Conservation (phyloP, 2,329 filamentous ascomycete species). For the Knoxdaviesia proteae region DNA sequence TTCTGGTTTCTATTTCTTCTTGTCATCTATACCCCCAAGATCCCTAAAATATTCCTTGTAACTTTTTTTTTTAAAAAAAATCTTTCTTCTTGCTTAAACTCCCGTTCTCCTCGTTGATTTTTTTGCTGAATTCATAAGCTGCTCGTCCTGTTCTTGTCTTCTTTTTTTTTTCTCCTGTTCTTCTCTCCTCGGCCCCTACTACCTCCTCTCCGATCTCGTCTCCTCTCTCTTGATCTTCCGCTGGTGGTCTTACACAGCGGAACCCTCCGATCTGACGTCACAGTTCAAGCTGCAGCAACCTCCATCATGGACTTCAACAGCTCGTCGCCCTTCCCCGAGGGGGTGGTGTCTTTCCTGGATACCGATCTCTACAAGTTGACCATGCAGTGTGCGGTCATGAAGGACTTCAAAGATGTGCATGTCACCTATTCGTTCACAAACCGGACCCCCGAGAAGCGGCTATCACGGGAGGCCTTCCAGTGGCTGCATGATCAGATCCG, state of each 20-base stretch:
- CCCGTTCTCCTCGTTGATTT: too few species aligned
- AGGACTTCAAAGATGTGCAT: constrained; percentile 64
- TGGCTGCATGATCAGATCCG: constrained; percentile 74
- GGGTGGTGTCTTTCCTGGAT: constrained; percentile 64
- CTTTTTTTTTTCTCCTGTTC: too few species aligned
- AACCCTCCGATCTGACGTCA: not conserved
- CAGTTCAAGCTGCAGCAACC: not conserved
- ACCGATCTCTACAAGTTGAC: constrained; percentile 88
- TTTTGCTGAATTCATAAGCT: too few species aligned
- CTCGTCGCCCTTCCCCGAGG: constrained; percentile 48
- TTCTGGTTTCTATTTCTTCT: too few species aligned
- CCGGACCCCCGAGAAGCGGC: constrained; percentile 79
- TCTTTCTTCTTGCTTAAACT: too few species aligned
- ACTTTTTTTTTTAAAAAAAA: too few species aligned
- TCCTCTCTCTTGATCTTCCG: constrained; percentile 2
- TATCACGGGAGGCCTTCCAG: constrained; percentile 60
- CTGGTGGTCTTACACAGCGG: not conserved
- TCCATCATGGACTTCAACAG: constrained; percentile 41
- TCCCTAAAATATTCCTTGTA: too few species aligned
- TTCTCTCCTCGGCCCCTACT: too few species aligned
- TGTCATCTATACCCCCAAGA: too few species aligned
- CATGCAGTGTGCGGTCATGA: constrained; percentile 93
- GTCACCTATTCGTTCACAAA: constrained; percentile 94
- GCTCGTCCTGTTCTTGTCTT: too few species aligned
- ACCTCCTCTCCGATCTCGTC: not conserved